These are phyloP conservation scores for Tricholoma terreum DNA, from an alignment of 768 basidiomycete genomes.

Conservation along the genomic window DNA sequence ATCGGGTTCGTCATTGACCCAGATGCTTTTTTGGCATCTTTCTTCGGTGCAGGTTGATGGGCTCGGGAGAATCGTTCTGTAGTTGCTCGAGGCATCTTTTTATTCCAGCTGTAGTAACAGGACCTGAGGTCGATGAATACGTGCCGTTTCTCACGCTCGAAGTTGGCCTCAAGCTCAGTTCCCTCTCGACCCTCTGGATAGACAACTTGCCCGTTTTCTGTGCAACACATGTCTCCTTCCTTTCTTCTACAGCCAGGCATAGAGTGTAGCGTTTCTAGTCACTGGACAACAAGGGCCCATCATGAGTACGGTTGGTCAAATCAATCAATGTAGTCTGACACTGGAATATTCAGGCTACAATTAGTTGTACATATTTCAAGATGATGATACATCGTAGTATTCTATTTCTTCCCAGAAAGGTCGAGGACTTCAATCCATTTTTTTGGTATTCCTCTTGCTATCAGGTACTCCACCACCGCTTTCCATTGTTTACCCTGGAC, in stretches of 20 bases:
- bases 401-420: conserved; percentile 46
- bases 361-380: neutral
- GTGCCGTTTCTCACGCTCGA: too few relatives aligned
- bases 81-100: conserved; percentile 77
- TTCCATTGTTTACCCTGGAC: conserved; percentile 84
- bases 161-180: too few relatives aligned
- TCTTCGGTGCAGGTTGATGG: conserved; percentile 61
- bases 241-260: too few relatives aligned
- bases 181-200: too few relatives aligned
- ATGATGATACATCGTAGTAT: conserved; percentile 2
- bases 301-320: too few relatives aligned
- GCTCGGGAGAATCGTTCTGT: conserved; percentile 67
- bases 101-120: neutral
- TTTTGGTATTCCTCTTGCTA: conserved; percentile 72
- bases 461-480: conserved; percentile 62
- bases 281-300: too few relatives aligned
- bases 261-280: too few relatives aligned
- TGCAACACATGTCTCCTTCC: too few relatives aligned
- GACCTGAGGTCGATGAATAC: neutral
- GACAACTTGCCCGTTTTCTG: too few relatives aligned
- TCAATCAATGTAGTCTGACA: too few relatives aligned
- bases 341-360: too few relatives aligned
- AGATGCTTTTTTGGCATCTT: conserved; percentile 42
- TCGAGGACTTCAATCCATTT: conserved; percentile 69
- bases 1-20: conserved; percentile 74